Evolutionary conservation across 257 asterid species (phyloP), one percentile per base, ranked within the genome.

Genomic region (Scutellaria minor): DNA sequence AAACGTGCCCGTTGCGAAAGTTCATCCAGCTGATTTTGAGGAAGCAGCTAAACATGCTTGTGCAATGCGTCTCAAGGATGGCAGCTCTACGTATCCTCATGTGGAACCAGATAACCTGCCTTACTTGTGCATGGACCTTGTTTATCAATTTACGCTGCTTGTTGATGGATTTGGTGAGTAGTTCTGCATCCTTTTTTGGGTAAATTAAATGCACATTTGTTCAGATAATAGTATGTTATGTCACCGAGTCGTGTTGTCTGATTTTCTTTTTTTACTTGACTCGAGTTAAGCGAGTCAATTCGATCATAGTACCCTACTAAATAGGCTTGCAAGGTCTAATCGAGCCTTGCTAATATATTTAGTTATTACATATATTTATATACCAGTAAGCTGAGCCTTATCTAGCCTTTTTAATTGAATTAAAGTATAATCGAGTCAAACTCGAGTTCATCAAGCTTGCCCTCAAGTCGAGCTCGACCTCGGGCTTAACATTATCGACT

Each of bases 151-250:
- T 80, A 87, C 95, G 7, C 79, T 91, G 75, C 99, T 94, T 65
- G 96, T 92, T 6, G 89, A 94, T 64, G 99, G 99, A n/a, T 91
- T 94, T 73, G 99, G 98, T 94, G 71, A 78, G 98, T 84, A 72
- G 66, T 24, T 24, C 64, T 70, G 37, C 55, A 5, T 27, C 70
- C 48, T 50, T 40, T 9, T 41, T 31, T 31, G 1, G 37, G 37
- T 31, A 31, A 31, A 31, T 31, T 31, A 1, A 31, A 31, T 31
- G 4, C 37, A 31, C 37, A 3, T 31, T 4, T 31, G 5, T 31
- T 31, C 5, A 31, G 37, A 31, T 31, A 31, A 31, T 31, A 31
- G 37, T 3, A 31, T 2, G 37, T 31, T 0, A 31, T 31, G 37
- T 31, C 3, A 4, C 37, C 3, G 37, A 31, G 37, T 4, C 37